A percentile compares a stretch with the other conserved stretches of the same genome.
Evolutionary conservation across 225 moss, liverwort and hornwort genomes (phyloP).

Genomic region (Anthoceros angustus): DNA sequence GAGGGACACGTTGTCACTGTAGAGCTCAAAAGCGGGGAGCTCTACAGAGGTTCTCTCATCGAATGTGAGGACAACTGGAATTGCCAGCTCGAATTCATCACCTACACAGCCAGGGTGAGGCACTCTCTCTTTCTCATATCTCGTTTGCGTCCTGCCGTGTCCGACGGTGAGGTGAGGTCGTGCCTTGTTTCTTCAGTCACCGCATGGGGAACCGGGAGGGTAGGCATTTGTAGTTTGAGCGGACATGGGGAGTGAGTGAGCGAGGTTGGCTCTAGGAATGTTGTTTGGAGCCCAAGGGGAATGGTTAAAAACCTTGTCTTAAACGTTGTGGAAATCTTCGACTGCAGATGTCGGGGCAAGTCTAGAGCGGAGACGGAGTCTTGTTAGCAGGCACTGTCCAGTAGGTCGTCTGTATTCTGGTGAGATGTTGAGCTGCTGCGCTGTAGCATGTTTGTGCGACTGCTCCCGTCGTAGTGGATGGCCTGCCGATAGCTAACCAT

Average conservation of each 20-base stretch:
- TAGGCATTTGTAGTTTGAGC: too few species aligned
- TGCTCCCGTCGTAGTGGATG: not conserved
- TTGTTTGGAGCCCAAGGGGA: too few species aligned
- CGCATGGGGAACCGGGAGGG: too few species aligned
- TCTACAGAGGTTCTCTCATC: slow-evolving; percentile 52
- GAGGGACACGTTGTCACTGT: slow-evolving; percentile 60
- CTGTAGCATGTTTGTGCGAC: not conserved
- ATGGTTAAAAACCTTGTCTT: not conserved
- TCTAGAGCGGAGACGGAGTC: slow-evolving; percentile 3
- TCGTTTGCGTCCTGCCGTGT: too few species aligned
- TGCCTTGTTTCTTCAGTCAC: too few species aligned
- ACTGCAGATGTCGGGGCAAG: slow-evolving; percentile 1
- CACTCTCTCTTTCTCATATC: too few species aligned
- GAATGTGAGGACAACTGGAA: slow-evolving; percentile 85
- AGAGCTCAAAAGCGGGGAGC: slow-evolving; percentile 61
- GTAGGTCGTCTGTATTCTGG: slow-evolving; percentile 4
- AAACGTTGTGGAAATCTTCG: not conserved
- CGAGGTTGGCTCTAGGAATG: too few species aligned
- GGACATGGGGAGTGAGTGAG: too few species aligned
- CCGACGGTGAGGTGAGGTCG: too few species aligned
- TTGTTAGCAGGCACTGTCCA: slow-evolving; percentile 1
- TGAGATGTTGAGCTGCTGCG: not conserved
- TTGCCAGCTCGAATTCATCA: slow-evolving; percentile 57
- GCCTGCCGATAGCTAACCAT: not conserved
- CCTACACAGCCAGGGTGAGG: slow-evolving; percentile 25